Percentiles rank a stretch among this genome's conserved stretches.
Evolutionary conservation across 2,329 filamentous ascomycete genomes (phyloP).

Genomic region (Huntiella bhutanensis): DNA sequence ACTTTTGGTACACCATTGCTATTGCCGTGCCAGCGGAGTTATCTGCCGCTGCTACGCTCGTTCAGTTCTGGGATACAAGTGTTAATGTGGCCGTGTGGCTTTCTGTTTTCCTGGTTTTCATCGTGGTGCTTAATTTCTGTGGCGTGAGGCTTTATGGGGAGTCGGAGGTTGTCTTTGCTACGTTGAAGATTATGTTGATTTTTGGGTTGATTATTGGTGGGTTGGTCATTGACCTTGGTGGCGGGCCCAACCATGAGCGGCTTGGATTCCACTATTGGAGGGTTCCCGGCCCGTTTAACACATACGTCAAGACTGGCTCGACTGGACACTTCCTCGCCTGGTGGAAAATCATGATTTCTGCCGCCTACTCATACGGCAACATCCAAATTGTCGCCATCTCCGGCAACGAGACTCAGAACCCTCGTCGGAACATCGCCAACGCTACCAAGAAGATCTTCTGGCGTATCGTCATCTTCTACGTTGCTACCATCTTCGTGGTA

Average conservation of each 20-base stretch:
- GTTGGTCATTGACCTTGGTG: slow-evolving; percentile 22
- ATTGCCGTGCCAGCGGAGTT: slow-evolving; percentile 22
- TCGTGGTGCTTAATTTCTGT: slow-evolving; percentile 21
- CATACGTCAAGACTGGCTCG: slow-evolving; percentile 18
- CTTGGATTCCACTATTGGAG: slow-evolving; percentile 27
- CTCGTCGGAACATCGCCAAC: slow-evolving; percentile 14
- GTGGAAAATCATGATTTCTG: slow-evolving; percentile 21
- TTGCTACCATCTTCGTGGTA: slow-evolving; percentile 14
- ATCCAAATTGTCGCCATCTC: slow-evolving; percentile 13
- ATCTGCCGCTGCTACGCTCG: slow-evolving; percentile 21
- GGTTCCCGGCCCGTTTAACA: slow-evolving; percentile 24
- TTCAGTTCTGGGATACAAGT: slow-evolving; percentile 19
- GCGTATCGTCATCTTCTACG: slow-evolving; percentile 16
- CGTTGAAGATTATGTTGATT: slow-evolving; percentile 26
- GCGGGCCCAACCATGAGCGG: slow-evolving; percentile 20
- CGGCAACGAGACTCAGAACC: slow-evolving; percentile 15
- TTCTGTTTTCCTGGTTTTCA: slow-evolving; percentile 18
- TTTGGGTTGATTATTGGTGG: slow-evolving; percentile 21
- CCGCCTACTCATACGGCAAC: slow-evolving; percentile 21
- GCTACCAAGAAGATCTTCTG: slow-evolving; percentile 16
- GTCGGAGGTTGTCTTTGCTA: slow-evolving; percentile 29
- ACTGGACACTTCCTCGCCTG: slow-evolving; percentile 23
- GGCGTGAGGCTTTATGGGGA: slow-evolving; percentile 26
- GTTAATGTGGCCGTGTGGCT: slow-evolving; percentile 23
- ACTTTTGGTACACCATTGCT: slow-evolving; percentile 22